Evolutionary conservation across 2,329 filamentous ascomycete genomes (phyloP), one percentile per base, ranked within the genome.

Genomic region (Fusarium tuaranense): DNA sequence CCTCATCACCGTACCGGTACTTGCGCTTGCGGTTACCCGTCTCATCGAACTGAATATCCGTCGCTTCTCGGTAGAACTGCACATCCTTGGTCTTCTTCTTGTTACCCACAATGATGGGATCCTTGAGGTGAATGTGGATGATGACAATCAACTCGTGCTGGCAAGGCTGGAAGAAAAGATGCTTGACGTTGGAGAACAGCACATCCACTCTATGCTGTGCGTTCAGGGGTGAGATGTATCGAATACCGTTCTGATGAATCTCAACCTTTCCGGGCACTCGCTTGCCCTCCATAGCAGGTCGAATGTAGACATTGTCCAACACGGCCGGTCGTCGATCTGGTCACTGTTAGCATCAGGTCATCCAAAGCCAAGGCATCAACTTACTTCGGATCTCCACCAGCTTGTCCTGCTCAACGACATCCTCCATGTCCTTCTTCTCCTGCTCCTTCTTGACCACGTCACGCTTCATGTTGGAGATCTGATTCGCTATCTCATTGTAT

Each of bases 391-490:
- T 95, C 81, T 98, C 95, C 76, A 97, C 88, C 63, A 99, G 91
- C 86, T 99, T 99, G 82, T 99, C 97, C 83, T 99, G 97, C 84
- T 98, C 97, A 7, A 99, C 95, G 25, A 99, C 97, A 83, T 99
- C 97, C 82, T 99, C 97, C 93, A 99, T 93, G 78, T 99, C 96
- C 86, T 99, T 99, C 91, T 98, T 98, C 84, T 98, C 96, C 80
- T 98, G 95, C 83, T 99, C 97, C 78, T 95, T 94, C 84, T 97
- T 95, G 48, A 94, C 91, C 7, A 94, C 92, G 77, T 96, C 94
- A 81, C 97, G 97, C 87, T 98, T 97, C 87, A 99, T 92, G 80
- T 98, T 97, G 13, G 95, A 96, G 78, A 99, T 98, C 80, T 97
- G 94, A 71, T 93, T 93, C 14, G 95, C 93, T 76, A 99, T 97